These are phyloP conservation scores for Lichina pygmaea DNA, from an alignment of 495 filamentous ascomycete genomes.

Conservation along the genomic window DNA sequence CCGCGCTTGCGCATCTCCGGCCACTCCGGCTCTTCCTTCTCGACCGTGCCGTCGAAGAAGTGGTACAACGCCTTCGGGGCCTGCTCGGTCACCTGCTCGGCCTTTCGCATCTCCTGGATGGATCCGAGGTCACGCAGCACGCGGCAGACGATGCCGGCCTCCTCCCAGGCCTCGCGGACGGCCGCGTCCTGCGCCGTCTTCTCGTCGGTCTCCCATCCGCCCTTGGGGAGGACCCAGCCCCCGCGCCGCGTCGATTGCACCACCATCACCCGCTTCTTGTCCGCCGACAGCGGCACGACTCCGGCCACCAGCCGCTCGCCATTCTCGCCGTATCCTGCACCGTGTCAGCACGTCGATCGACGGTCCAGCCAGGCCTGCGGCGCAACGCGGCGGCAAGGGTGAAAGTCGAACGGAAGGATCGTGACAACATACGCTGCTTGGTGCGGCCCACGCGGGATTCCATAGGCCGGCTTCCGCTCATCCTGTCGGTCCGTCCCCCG, in stretches of 20 bases:
- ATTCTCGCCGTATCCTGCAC: slow-evolving; percentile 61
- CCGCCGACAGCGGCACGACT: slow-evolving; percentile 55
- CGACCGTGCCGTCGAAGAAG: slow-evolving; percentile 69
- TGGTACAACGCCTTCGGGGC: slow-evolving; percentile 57
- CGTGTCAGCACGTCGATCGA: background rate
- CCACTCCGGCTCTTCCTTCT: slow-evolving; percentile 63
- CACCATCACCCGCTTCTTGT: slow-evolving; percentile 62
- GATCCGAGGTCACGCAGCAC: slow-evolving; percentile 62
- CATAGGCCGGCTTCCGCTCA: slow-evolving; percentile 9
- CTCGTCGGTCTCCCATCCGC: slow-evolving; percentile 93
- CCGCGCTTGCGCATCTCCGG: slow-evolving; percentile 80
- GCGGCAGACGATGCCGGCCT: slow-evolving; percentile 69
- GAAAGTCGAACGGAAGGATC: too few species aligned
- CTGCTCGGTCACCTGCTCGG: slow-evolving; percentile 28
- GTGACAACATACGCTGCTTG: slow-evolving; percentile 20
- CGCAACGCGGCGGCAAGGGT: too few species aligned
- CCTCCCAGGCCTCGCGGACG: slow-evolving; percentile 84
- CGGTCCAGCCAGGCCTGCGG: too few species aligned
- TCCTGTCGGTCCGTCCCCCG: background rate
- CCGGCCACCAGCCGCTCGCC: slow-evolving; percentile 91
- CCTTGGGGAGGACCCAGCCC: slow-evolving; percentile 92
- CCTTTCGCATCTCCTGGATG: slow-evolving; percentile 49
- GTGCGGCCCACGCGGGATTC: slow-evolving; percentile 18
- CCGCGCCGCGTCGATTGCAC: slow-evolving; percentile 73
- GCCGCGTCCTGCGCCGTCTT: slow-evolving; percentile 37